A percentile compares a stretch with the other conserved stretches of the same genome.
These are phyloP conservation scores for Dryas octopetala DNA, from an alignment of 306 rosid species.

Conservation along the genomic window DNA sequence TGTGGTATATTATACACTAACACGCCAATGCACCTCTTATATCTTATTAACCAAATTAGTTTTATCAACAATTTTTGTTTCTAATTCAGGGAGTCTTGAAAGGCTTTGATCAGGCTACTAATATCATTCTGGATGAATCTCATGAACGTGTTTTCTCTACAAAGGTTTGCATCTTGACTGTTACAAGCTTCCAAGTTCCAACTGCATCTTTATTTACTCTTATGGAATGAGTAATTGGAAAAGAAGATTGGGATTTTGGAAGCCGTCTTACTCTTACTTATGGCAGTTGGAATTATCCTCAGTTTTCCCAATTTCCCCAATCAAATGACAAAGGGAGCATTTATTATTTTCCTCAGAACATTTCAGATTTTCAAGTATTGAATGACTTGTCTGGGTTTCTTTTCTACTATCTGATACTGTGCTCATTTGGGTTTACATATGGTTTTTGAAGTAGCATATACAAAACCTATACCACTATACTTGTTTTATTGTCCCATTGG, in stretches of 20 bases:
- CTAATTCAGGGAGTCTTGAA: slow-evolving; percentile 71
- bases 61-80: slow-evolving; percentile 6
- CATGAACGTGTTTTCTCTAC: slow-evolving; percentile 96
- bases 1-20: slow-evolving; percentile 55
- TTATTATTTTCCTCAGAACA: neutral
- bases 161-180: slow-evolving; percentile 52
- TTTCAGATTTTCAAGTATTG: neutral
- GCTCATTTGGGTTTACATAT: neutral
- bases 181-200: neutral
- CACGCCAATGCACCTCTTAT: slow-evolving; percentile 2
- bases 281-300: neutral
- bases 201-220: neutral
- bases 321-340: neutral
- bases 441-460: neutral
- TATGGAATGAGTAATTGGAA: neutral
- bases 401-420: neutral
- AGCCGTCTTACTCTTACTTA: neutral
- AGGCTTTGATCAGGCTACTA: slow-evolving; percentile 98
- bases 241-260: neutral
- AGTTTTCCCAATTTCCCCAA: neutral
- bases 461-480: neutral
- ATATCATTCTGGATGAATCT: slow-evolving; percentile 96
- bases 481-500: slow-evolving; percentile 2
- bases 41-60: neutral
- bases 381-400: neutral